These are phyloP conservation scores for Sclerotinia sclerotiorum DNA, from an alignment of 2,329 filamentous ascomycete species.

Conservation along the genomic window DNA sequence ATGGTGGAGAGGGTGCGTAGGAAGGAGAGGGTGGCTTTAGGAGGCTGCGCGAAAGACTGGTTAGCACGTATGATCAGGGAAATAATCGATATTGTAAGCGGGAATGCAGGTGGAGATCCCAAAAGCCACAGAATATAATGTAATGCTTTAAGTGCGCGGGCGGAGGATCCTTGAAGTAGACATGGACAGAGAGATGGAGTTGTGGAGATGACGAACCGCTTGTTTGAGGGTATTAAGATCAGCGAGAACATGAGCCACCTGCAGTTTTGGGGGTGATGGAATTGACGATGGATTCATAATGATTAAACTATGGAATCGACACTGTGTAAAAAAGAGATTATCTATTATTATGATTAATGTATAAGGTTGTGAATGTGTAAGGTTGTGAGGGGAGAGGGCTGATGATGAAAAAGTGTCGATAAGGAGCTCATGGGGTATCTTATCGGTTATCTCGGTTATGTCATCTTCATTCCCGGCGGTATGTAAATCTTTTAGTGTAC, in stretches of 20 bases:
- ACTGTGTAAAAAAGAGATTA: neutral
- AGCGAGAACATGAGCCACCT: constrained; percentile 22
- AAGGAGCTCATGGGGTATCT: constrained; percentile 1
- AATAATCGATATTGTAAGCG: neutral
- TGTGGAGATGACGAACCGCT: constrained; percentile 16
- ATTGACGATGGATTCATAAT: constrained; percentile 3
- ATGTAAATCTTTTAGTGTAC: neutral
- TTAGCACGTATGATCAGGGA: neutral
- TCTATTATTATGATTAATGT: neutral
- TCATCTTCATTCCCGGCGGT: neutral
- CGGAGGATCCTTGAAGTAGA: too few relatives aligned
- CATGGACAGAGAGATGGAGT: neutral
- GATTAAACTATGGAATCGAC: neutral
- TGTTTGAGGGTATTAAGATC: constrained; percentile 23
- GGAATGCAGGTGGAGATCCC: neutral
- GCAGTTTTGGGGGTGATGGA: constrained; percentile 9
- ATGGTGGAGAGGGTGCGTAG: constrained; percentile 12
- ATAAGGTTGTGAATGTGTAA: neutral
- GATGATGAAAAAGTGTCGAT: neutral
- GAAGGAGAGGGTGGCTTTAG: constrained; percentile 10
- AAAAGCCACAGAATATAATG: neutral
- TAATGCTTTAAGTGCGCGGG: neutral
- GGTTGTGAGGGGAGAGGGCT: neutral
- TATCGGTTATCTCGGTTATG: constrained; percentile 8
- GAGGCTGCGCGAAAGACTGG: constrained; percentile 5